Base-by-base conservation (phyloP, 2,329 filamentous ascomycete genomes). In the Fusarium hainanense region DNA sequence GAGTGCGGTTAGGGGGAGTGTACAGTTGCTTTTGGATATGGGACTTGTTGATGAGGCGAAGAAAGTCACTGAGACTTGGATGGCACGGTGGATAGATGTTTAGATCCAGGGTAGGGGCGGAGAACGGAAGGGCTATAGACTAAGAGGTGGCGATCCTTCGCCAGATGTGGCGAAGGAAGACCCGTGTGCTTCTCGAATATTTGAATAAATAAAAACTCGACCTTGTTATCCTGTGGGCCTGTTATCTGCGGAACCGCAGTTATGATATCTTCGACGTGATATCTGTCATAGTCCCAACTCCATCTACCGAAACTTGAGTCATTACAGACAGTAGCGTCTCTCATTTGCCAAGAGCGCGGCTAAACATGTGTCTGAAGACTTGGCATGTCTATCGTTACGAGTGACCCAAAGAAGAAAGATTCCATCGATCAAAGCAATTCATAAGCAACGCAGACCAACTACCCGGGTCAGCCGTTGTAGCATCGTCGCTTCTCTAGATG, bases 31-130 rank as follows among this genome's bases (percentile, higher is more conserved):
- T 70, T 75, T 87, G 47, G 83, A 84, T 34, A 59, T 89, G 74
- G 87, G 87, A 0, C 71, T 89, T 23, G 87, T 89, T 2, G 87
- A 89, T 75, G 88, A 90, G 76, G 88, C 87, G 0, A 89, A 89
- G 78, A 73, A 83, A 63, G 77, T 89, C 25, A 84, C 84, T 1
- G 76, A 85, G 20, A 83, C 81, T 4, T 89, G 87, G 87, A 89
- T 89, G 87, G 87, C 85, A 4, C 80, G 86, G 46, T 89, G 86
- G 86, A 87, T 78, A 23, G 40, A 63, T 3, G 23, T 62, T 6
- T 60, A 60, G 18, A 13, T 46, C 5, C 11, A 21, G 9, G 41
- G 20, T 21, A 43, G 4, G 41, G 41, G 13, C 6, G 3, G 14
- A 7, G 14, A 25, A 1, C 7, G 16, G 6, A 5, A 23, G 10